A percentile compares a stretch with the other conserved stretches of the same genome.
These are phyloP conservation scores for Neospermospora avenae DNA, from an alignment of 2,329 filamentous ascomycete species.

Conservation along the genomic window DNA sequence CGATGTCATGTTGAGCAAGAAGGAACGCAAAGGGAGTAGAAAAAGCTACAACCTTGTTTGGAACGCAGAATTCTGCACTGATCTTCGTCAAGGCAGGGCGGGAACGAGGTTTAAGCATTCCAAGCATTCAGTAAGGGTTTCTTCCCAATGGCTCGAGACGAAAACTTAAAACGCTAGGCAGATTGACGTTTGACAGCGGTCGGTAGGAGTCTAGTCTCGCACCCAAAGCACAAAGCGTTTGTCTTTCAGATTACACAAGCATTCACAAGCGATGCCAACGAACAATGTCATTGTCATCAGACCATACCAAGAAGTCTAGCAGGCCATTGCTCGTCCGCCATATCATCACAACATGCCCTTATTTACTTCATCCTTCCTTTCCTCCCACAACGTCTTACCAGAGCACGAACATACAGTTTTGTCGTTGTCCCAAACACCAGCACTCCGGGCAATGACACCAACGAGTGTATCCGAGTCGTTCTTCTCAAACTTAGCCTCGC, in stretches of 20 bases:
- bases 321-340: slow-evolving; percentile 24
- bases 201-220: slow-evolving; percentile 11
- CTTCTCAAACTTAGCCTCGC: slow-evolving; percentile 54
- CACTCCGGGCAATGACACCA: slow-evolving; percentile 90
- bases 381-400: slow-evolving; percentile 97
- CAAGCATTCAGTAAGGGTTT: background rate
- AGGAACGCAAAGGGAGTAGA: background rate
- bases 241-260: background rate
- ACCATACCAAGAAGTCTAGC: slow-evolving; percentile 4
- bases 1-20: background rate
- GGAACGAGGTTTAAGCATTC: slow-evolving; percentile 25
- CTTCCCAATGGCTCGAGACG: slow-evolving; percentile 21
- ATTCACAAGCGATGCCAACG: background rate
- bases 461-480: slow-evolving; percentile 86
- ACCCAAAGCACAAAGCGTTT: slow-evolving; percentile 6
- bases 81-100: slow-evolving; percentile 18
- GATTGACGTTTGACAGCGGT: slow-evolving; percentile 27
- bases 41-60: slow-evolving; percentile 12
- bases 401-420: slow-evolving; percentile 98
- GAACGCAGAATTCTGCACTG: slow-evolving; percentile 9
- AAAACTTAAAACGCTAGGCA: slow-evolving; percentile 24
- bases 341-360: slow-evolving; percentile 79
- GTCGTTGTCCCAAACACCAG: slow-evolving; percentile 98
- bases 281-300: slow-evolving; percentile 14
- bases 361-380: slow-evolving; percentile 81